Evolutionary conservation across 345 rosid genomes (phyloP).

Genomic region (Populus tremula): DNA sequence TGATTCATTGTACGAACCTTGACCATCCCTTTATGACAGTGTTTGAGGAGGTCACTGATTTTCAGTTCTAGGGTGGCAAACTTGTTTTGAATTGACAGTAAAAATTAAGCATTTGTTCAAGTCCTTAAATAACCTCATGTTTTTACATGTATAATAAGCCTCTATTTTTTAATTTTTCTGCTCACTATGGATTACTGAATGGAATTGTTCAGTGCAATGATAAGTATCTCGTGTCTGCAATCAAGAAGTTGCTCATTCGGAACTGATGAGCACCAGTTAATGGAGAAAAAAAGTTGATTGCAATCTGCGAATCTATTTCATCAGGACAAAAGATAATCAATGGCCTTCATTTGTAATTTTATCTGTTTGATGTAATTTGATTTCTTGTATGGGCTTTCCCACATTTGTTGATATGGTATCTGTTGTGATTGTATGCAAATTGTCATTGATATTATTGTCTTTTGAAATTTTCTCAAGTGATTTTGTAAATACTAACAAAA

Average conservation of each 20-base stretch:
- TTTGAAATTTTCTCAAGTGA: background rate
- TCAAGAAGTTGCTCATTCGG: background rate
- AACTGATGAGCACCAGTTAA: background rate
- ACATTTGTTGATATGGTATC: background rate
- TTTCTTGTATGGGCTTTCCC: background rate
- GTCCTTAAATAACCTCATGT: background rate
- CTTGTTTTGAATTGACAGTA: background rate
- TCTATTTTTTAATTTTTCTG: background rate
- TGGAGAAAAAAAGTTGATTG: background rate
- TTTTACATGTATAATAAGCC: background rate
- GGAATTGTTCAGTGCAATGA: background rate
- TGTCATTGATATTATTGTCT: background rate
- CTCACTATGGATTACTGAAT: background rate
- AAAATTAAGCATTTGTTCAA: background rate
- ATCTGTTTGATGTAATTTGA: background rate
- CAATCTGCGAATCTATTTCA: background rate
- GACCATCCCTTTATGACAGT: background rate
- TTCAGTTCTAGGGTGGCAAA: background rate
- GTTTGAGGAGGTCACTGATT: background rate
- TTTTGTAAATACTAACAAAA: background rate
- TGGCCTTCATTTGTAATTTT: background rate
- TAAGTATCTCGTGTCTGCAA: no score
- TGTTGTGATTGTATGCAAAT: background rate
- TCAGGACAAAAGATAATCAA: background rate
- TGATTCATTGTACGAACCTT: background rate